Evolutionary conservation across 2,329 filamentous ascomycete genomes (phyloP), one percentile per base, ranked within the genome.

Genomic region (Fusarium duplospermum): DNA sequence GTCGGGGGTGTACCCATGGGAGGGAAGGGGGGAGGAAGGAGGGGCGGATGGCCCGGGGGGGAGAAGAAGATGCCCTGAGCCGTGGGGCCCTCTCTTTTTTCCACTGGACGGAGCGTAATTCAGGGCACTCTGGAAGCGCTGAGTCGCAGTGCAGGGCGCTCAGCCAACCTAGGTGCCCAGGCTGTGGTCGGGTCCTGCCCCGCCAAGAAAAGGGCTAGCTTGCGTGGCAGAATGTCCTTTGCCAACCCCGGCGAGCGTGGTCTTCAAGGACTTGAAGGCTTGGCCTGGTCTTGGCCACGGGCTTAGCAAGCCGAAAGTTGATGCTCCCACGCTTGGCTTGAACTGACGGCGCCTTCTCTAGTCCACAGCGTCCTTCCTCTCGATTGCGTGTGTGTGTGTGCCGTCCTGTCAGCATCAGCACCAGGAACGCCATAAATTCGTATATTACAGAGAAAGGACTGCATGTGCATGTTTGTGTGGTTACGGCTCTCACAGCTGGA

Each of bases 221-320:
- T 74, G 71, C 64, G 71, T 69, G 71, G 71, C 67, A 73, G 62
- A 65, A 35, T 27, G 40, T 65, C 59, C 47, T 33, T 58, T 56
- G 54, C 62, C 47, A 64, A 56, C 64, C 58, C 58, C 38, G 58
- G 58, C 24, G 36, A 40, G 47, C 47, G 24, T 52, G 47, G 47
- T 31, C 47, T 45, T 52, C 24, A 40, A 61, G 58, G 36, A 31
- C 36, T 33, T 38, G 14, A 57, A 11, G 61, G 56, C 71, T 72
- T 74, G 72, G 69, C 65, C 50, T 47, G 24, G 67, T 57, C 68
- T 75, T 72, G 72, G 68, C 72, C 50, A 61, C 68, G 68, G 71
- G 54, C 58, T 66, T 75, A 62, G 59, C 60, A 70, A 29, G 52
- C 72, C 71, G 64, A 69, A 63, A 63, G 50, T 52, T 59, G 47